phyloP scores from a whole-genome alignment of 163 green algal genomes.

The Scenedesmus sp. region DNA sequence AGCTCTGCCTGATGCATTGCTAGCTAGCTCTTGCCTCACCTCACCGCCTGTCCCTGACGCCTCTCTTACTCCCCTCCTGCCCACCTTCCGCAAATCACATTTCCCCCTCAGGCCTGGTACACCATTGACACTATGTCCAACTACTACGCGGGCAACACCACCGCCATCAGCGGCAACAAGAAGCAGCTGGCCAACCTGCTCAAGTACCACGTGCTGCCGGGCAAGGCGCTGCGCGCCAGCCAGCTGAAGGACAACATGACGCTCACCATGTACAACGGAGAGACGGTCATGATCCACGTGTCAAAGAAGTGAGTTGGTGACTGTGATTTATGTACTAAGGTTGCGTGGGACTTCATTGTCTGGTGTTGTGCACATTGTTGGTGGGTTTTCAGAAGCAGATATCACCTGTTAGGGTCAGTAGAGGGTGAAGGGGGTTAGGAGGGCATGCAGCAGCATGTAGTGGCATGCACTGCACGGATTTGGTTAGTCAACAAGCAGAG shows the following conservation, averaged over 20 bases:
- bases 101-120: slow-evolving; percentile 28
- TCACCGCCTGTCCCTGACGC: too few species aligned
- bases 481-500: too few species aligned
- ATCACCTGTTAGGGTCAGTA: too few species aligned
- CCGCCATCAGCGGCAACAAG: slow-evolving; percentile 19
- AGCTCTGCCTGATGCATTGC: too few species aligned
- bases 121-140: slow-evolving; percentile 24
- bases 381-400: too few species aligned
- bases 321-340: not conserved
- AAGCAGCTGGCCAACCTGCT: slow-evolving; percentile 35
- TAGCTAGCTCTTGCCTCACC: too few species aligned
- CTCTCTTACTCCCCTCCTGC: too few species aligned
- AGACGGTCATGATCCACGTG: slow-evolving; percentile 21
- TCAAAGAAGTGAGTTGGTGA: slow-evolving; percentile 34
- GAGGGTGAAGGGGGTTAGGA: too few species aligned
- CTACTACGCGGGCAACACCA: slow-evolving; percentile 35
- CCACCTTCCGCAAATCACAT: not conserved
- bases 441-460: too few species aligned
- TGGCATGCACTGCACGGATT: too few species aligned
- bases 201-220: slow-evolving; percentile 40
- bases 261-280: slow-evolving; percentile 33
- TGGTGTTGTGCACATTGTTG: not conserved
- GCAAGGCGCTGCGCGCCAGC: slow-evolving; percentile 11
- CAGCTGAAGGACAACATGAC: slow-evolving; percentile 44
- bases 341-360: too few species aligned